Percentiles rank a stretch among this genome's conserved stretches.
Evolutionary conservation across 495 filamentous ascomycete genomes (phyloP).

Genomic region (Lasiosphaeris hirsuta): DNA sequence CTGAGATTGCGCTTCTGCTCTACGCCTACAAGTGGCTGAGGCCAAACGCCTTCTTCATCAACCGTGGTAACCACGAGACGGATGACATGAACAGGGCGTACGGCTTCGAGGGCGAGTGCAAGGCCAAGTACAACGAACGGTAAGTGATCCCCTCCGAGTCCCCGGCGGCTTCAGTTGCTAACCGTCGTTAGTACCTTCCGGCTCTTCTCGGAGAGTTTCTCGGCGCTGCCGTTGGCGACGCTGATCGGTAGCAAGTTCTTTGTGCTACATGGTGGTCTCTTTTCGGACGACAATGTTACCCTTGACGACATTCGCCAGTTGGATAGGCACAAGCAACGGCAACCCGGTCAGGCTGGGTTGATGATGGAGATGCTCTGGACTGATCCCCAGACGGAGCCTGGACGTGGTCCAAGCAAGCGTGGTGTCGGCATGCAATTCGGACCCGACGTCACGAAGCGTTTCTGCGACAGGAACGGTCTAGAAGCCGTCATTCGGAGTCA

Average conservation of each 20-base stretch:
- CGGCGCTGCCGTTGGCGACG: conserved; percentile 87
- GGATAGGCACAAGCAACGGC: conserved; percentile 84
- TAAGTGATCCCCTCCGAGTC: conserved; percentile 14
- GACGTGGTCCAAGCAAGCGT: conserved; percentile 91
- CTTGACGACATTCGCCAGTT: conserved; percentile 92
- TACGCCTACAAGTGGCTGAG: conserved; percentile 97
- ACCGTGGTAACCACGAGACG: conserved; percentile 98
- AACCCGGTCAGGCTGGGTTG: conserved; percentile 90
- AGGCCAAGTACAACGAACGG: conserved; percentile 94
- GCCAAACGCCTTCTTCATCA: conserved; percentile 86
- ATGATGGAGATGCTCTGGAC: conserved; percentile 99
- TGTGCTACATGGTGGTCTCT: conserved; percentile 91
- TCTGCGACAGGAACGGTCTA: conserved; percentile 93
- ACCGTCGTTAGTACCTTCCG: conserved; percentile 65
- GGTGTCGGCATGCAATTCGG: conserved; percentile 96
- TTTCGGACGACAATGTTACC: conserved; percentile 92
- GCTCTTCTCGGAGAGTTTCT: conserved; percentile 97
- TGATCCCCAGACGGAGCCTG: conserved; percentile 81
- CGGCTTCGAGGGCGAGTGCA: conserved; percentile 97
- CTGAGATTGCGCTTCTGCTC: conserved; percentile 87
- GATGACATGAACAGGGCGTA: conserved; percentile 99
- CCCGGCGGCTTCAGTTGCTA: conserved; percentile 9
- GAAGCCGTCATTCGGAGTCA: conserved; percentile 95
- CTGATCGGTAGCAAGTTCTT: conserved; percentile 90
- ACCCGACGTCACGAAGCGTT: conserved; percentile 92